A percentile compares a stretch with the other conserved stretches of the same genome.
Conservation (phyloP, 2,329 filamentous ascomycete species). For the Sclerotinia subarctica region DNA sequence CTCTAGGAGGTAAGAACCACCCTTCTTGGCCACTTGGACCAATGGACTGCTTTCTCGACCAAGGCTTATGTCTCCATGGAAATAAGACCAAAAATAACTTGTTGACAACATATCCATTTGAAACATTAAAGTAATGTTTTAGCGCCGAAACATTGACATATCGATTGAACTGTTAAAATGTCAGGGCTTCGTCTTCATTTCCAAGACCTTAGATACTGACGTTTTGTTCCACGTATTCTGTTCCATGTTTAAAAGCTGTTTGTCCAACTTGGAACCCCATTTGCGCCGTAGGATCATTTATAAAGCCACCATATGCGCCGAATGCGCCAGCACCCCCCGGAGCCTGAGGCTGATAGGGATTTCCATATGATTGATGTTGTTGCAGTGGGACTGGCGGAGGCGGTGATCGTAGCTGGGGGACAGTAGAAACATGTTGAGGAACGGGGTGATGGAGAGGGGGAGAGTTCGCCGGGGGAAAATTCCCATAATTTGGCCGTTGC, state of each 20-base stretch:
- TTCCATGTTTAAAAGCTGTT: conserved; percentile 84
- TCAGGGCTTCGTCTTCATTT: conserved; percentile 22
- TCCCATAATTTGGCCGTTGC: conserved; percentile 82
- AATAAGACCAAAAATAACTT: conserved; percentile 94
- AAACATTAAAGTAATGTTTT: conserved; percentile 99
- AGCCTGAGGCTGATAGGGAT: conserved; percentile 67
- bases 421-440: conserved; percentile 96
- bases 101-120: conserved; percentile 91
- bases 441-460: conserved; percentile 95
- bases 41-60: conserved; percentile 83
- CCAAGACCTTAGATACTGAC: conserved; percentile 47
- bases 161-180: conserved; percentile 57
- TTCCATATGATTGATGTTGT: conserved; percentile 64
- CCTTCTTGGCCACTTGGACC: conserved; percentile 67
- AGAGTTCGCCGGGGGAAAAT: conserved; percentile 65
- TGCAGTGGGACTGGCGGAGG: conserved; percentile 73
- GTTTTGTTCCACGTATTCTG: conserved; percentile 94
- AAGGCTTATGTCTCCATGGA: conserved; percentile 95
- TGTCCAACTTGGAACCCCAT: conserved; percentile 93
- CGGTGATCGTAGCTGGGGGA: conserved; percentile 93
- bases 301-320: conserved; percentile 83
- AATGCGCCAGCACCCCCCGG: conserved; percentile 50
- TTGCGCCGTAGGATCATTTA: conserved; percentile 92
- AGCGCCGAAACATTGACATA: conserved; percentile 90
- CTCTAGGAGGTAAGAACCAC: conserved; percentile 84